Percentiles rank a stretch among this genome's conserved stretches.
phyloP scores from a whole-genome alignment of 2,329 filamentous ascomycete species.

The Diaporthe sp. region DNA sequence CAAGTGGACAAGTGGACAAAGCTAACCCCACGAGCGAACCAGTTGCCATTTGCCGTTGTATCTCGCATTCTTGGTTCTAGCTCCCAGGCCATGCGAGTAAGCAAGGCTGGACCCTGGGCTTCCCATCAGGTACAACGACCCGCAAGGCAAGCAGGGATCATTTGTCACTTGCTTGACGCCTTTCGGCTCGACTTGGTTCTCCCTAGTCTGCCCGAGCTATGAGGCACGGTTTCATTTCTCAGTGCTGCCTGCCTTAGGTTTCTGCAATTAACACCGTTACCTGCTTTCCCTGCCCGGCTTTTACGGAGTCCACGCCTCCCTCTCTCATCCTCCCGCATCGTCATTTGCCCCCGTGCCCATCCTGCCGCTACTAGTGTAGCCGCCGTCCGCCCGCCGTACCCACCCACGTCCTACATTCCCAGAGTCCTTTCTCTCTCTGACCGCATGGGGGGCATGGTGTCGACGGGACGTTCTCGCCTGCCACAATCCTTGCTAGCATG shows the following conservation, averaged over 20 bases:
- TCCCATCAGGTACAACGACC: slow-evolving; percentile 17
- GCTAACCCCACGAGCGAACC: background rate
- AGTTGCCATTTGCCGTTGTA: background rate
- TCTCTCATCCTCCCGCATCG: slow-evolving; percentile 18
- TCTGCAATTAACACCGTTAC: slow-evolving; percentile 22
- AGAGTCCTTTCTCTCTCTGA: slow-evolving; percentile 7
- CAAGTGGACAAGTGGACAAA: slow-evolving; percentile 16
- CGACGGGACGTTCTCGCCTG: background rate
- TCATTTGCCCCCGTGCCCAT: slow-evolving; percentile 21
- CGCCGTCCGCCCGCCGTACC: background rate
- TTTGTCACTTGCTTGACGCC: slow-evolving; percentile 17
- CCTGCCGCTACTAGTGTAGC: slow-evolving; percentile 28
- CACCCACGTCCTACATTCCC: slow-evolving; percentile 26
- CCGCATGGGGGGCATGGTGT: background rate
- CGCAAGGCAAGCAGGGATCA: background rate
- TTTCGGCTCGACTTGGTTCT: background rate
- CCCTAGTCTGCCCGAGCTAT: slow-evolving; percentile 5
- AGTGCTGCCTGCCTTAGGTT: slow-evolving; percentile 31
- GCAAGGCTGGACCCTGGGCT: slow-evolving; percentile 28
- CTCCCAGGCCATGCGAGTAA: slow-evolving; percentile 28
- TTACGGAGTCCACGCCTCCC: slow-evolving; percentile 20
- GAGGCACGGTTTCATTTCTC: background rate
- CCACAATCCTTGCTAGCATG: slow-evolving; percentile 11
- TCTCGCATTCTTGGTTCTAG: slow-evolving; percentile 5
- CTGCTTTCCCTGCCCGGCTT: background rate